Base-by-base conservation (phyloP, 1,284 basidiomycete genomes). In the Cronartium quercuum region DNA sequence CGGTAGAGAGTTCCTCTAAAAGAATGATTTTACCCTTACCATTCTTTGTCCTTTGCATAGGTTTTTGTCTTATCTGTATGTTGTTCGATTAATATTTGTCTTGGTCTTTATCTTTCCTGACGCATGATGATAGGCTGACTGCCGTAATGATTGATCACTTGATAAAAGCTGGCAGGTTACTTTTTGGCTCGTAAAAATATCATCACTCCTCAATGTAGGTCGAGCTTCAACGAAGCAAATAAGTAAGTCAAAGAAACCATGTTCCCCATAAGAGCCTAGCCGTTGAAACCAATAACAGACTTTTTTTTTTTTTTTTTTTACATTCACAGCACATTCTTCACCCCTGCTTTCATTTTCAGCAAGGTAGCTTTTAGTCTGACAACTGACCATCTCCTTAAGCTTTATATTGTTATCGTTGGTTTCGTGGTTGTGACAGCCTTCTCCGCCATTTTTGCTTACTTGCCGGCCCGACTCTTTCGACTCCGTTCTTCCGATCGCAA, bases 311-410 rank as follows among this genome's bases (percentile, higher is more conserved):
- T 29, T 24, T 57, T 21, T 57, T 29, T 24, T 21, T 29, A 57
- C 51, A 57, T 76, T 80, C 41, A 77, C 78, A 74, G 79, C 76
- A 21, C 82, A 66, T 68, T 81, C 68, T 79, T 82, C 78, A 81
- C 82, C 7, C 81, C 81, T 0, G 79, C 82, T 12, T 77, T 83
- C 47, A 80, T 84, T 34, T 83, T 83, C 78, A 80, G 79, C 77
- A 84, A 84, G 75, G 82, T 84, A 10, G 83, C 83, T 0, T 84
- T 83, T 76, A 80, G 80, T n/a, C 78, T 84, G 35, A 82, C 82
- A 7, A 82, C 83, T 0, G 79, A 80, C 21, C 82, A 83, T 60
- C 78, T 84, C 42, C 78, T 78, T 12, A 82, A 83, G 69, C 79
- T 84, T 47, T 79, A 79, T 73, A 80, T 79, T 66, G 81, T 83